Percentiles rank a stretch among this genome's conserved stretches.
These are phyloP conservation scores for Mycosphaerella arachidis DNA, from an alignment of 2,329 filamentous ascomycete species.

Conservation along the genomic window DNA sequence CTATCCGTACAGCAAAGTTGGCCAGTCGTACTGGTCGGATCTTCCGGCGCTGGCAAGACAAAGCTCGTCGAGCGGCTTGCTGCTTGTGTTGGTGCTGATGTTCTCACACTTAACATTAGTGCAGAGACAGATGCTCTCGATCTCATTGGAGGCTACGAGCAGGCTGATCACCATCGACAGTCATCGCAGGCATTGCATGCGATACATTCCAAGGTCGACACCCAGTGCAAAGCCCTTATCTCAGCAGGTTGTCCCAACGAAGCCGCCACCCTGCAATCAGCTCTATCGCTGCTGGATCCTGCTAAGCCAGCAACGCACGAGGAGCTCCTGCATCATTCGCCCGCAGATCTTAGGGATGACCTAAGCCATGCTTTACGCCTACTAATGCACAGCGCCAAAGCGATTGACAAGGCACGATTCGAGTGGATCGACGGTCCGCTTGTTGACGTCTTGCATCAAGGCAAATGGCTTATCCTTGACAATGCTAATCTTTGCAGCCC, in stretches of 20 bases:
- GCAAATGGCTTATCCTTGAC: slow-evolving; percentile 90
- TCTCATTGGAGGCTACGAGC: slow-evolving; percentile 92
- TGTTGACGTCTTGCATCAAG: slow-evolving; percentile 77
- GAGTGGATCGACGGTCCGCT: slow-evolving; percentile 95
- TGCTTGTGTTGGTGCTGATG: slow-evolving; percentile 66
- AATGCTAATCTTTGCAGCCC: slow-evolving; percentile 96
- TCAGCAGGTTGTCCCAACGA: slow-evolving; percentile 6
- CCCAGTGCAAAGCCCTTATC: slow-evolving; percentile 13
- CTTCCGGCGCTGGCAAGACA: slow-evolving; percentile 84
- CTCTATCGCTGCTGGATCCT: slow-evolving; percentile 4
- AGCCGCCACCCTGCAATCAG: slow-evolving; percentile 6
- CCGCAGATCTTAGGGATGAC: slow-evolving; percentile 5
- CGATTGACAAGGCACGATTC: slow-evolving; percentile 72
- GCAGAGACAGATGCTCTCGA: slow-evolving; percentile 97
- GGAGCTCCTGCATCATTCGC: slow-evolving; percentile 5
- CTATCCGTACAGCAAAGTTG: slow-evolving; percentile 81
- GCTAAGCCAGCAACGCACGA: background rate
- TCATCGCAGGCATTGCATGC: slow-evolving; percentile 14
- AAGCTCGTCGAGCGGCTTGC: slow-evolving; percentile 74
- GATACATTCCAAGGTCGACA: slow-evolving; percentile 13
- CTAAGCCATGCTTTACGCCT: slow-evolving; percentile 8
- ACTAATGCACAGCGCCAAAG: slow-evolving; percentile 16
- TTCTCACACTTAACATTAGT: slow-evolving; percentile 84
- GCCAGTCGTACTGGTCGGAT: slow-evolving; percentile 82
- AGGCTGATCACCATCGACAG: slow-evolving; percentile 71